Evolutionary conservation across 306 rosid genomes (phyloP).

Genomic region (Medicago ruthenica): DNA sequence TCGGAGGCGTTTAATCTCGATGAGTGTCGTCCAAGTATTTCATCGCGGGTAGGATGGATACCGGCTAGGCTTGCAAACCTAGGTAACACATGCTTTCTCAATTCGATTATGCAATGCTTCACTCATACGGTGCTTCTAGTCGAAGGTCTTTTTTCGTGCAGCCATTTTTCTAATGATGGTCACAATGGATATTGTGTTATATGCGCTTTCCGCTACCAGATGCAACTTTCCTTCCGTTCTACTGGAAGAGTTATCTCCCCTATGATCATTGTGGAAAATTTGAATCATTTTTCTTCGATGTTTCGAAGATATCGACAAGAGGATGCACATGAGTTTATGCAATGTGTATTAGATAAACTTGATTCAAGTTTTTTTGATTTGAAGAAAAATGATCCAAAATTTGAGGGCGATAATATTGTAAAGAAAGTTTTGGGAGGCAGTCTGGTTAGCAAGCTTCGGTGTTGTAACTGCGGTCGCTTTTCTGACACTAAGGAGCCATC

Average conservation of each 20-base stretch:
- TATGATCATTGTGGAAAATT: constrained; percentile 59
- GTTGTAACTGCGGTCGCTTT: constrained; percentile 71
- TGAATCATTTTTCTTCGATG: constrained; percentile 65
- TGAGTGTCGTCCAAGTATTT: constrained; percentile 12
- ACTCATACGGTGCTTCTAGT: constrained; percentile 86
- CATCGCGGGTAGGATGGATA: constrained; percentile 8
- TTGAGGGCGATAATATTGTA: constrained; percentile 60
- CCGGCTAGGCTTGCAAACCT: constrained; percentile 67
- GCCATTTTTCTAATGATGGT: constrained; percentile 55
- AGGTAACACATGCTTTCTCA: constrained; percentile 87
- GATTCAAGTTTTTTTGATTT: constrained; percentile 58
- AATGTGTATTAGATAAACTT: constrained; percentile 78
- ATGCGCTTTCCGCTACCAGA: constrained; percentile 62
- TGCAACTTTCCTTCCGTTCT: constrained; percentile 55
- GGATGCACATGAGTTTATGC: constrained; percentile 95
- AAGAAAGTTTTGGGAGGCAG: constrained; percentile 80
- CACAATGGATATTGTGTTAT: constrained; percentile 65
- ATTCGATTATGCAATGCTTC: constrained; percentile 82
- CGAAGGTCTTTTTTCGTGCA: constrained; percentile 57
- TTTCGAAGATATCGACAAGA: constrained; percentile 81
- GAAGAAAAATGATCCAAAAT: constrained; percentile 38
- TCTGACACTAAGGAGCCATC: constrained; percentile 80
- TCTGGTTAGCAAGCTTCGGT: constrained; percentile 78
- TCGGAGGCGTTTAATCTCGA: constrained; percentile 27
- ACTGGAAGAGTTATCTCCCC: constrained; percentile 65